Base-by-base conservation (phyloP, 2,329 filamentous ascomycete genomes). In the Parastagonospora avenae region DNA sequence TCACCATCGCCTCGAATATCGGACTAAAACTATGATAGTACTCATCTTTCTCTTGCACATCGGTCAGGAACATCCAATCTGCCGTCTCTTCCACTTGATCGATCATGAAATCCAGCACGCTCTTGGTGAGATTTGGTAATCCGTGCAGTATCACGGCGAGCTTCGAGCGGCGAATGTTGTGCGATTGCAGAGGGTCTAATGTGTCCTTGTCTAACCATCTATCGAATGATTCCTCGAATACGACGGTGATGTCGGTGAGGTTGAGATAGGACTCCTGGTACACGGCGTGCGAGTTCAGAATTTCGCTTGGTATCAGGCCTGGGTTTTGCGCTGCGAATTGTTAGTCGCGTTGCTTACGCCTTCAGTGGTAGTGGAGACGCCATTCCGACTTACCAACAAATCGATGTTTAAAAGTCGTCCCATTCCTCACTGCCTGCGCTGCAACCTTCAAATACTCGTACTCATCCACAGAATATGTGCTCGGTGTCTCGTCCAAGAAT, bases 401-500 rank as follows among this genome's bases (percentile, higher is more conserved):
- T 37, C 52, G 43, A 12, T 71, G 58, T 14, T 50, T 58, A 24
- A 71, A 67, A 1, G 54, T 52, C 1, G 58, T 61, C 14, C 46
- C 36, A 31, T 63, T 61, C 40, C 52, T 61, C 12, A 71, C 55
- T 4, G 55, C 55, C 6, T 61, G 56, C 1, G 45, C 52, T 1
- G 64, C 65, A 1, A 11, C 46, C 33, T 64, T 56, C 14, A 71
- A 45, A 46, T 70, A 71, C 1, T 49, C 46, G 31, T 66, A 67
- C 2, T 59, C 54, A 16, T 55, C 52, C 1, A 32, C 28, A 19
- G 55, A 42, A 45, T 62, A 70, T 16, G 51, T 56, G 38, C 62
- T 59, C 0, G 80, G 80, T 10, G 77, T 77, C 68, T 82, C 80
- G 55, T 82, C 80, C 43, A 82, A 75, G 64, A 82, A 82, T 54